Evolutionary conservation across 2,329 filamentous ascomycete species (phyloP), one percentile per base, ranked within the genome.

Genomic region (Apiospora rasikravindrae): DNA sequence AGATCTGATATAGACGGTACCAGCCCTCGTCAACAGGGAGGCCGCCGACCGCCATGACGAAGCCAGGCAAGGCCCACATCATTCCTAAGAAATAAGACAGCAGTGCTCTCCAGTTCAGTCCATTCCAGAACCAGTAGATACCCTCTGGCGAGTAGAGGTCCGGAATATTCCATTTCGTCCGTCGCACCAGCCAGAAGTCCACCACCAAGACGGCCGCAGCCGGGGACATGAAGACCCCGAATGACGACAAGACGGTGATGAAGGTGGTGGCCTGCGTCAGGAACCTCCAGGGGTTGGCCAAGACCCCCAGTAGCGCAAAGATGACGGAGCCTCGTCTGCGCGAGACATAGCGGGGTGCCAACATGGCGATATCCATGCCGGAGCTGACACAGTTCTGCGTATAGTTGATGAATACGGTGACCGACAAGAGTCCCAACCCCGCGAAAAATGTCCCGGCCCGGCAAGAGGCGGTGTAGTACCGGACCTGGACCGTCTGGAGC

Each of bases 221-320:
- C 11, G 75, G 76, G 26, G 71, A 73, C 19, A 77, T 69, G 49
- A 77, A 77, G 33, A 77, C 71, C 8, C 76, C 76, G 37, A 77
- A 76, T 1, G 75, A 74, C 11, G 71, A 74, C 4, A 77, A 71
- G 1, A 77, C 76, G 24, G 75, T 71, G 64, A 73, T 74, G 69
- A 76, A 76, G 22, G 72, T 72, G 24, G 40, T 69, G 29, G 75
- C 71, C n/a, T 71, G 70, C 64, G 74, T 75, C 26, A 75, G 67
- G 68, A 74, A 74, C 24, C 71, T 64, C 75, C 74, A 75, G 8
- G 75, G 74, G 69, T 73, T 73, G 42, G 73, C 72, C 11, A 72
- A 37, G 37, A 74, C 37, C 22, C 74, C 74, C n/a, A 75, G 68
- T 10, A 73, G 49, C n/a, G 73, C 70, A n/a, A 75, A 71, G 64